Evolutionary conservation across 371 early-diverging fungal genomes (phyloP).

Genomic region (Umbelopsis sp.): DNA sequence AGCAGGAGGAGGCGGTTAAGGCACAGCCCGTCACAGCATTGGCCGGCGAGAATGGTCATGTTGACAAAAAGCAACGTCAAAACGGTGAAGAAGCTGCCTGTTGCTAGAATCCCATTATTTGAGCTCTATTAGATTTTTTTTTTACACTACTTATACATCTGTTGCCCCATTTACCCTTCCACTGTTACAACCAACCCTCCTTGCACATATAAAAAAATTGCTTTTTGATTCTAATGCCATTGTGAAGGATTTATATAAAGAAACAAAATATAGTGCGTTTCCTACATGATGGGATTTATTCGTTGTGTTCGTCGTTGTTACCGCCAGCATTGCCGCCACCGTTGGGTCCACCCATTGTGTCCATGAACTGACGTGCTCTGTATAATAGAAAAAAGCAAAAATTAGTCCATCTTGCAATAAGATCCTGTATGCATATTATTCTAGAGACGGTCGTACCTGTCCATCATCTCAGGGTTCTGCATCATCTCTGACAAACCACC

Average conservation of each 20-base stretch:
- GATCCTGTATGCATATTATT: no score
- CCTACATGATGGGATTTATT: constrained; percentile 1
- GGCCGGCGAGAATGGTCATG: neutral
- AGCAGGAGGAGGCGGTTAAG: constrained; percentile 18
- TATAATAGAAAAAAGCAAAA: no score
- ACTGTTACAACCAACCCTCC: neutral
- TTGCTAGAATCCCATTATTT: neutral
- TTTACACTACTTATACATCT: neutral
- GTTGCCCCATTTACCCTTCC: neutral
- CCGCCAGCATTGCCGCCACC: constrained; percentile 16
- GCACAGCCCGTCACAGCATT: neutral
- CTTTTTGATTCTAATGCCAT: constrained; percentile 6
- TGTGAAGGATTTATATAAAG: neutral
- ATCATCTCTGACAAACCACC: constrained; percentile 72
- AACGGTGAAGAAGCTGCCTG: neutral
- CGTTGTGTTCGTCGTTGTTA: constrained; percentile 23
- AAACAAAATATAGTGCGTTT: neutral
- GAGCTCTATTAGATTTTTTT: no score
- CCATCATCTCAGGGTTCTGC: constrained; percentile 77
- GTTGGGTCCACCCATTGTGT: constrained; percentile 28
- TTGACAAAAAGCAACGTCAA: constrained; percentile 10
- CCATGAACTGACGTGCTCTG: constrained; percentile 79
- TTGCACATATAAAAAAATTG: neutral
- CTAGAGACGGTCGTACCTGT: constrained; percentile 42
- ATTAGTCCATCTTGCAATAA: no score